These are phyloP conservation scores for Miscanthus sacchariflorus DNA, from an alignment of 202 grass and related monocot species.

Conservation along the genomic window DNA sequence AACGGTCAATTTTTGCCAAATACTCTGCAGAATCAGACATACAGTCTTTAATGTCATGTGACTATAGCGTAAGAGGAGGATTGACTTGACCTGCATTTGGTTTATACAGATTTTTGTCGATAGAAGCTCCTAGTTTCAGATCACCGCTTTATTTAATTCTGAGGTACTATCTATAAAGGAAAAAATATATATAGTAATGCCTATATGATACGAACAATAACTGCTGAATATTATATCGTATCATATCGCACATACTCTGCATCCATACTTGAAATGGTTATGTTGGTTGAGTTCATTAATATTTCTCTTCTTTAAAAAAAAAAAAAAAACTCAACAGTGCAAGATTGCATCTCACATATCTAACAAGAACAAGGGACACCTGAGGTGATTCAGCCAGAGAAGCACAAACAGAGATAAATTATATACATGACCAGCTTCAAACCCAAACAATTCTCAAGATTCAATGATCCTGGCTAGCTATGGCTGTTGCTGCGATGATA, in stretches of 20 bases:
- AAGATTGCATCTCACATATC: conserved; percentile 21
- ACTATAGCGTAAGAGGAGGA: conserved; percentile 23
- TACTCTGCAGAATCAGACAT: conserved; percentile 8
- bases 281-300: neutral
- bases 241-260: neutral
- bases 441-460: conserved; percentile 23
- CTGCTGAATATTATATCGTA: conserved; percentile 14
- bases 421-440: conserved; percentile 28
- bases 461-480: conserved; percentile 46
- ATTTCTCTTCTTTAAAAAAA: neutral
- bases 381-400: conserved; percentile 19
- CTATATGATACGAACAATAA: neutral
- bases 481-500: conserved; percentile 41
- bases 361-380: conserved; percentile 7
- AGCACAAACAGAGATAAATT: conserved; percentile 17
- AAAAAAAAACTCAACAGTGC: neutral
- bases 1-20: neutral
- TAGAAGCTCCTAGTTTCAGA: neutral
- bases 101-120: conserved; percentile 11
- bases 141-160: neutral
- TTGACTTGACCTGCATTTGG: conserved; percentile 44
- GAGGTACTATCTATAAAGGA: neutral
- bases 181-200: neutral
- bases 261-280: conserved; percentile 8
- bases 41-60: conserved; percentile 40